These are phyloP conservation scores for Pyropia yezoensis DNA, from an alignment of 23 red algal species.

Conservation along the genomic window DNA sequence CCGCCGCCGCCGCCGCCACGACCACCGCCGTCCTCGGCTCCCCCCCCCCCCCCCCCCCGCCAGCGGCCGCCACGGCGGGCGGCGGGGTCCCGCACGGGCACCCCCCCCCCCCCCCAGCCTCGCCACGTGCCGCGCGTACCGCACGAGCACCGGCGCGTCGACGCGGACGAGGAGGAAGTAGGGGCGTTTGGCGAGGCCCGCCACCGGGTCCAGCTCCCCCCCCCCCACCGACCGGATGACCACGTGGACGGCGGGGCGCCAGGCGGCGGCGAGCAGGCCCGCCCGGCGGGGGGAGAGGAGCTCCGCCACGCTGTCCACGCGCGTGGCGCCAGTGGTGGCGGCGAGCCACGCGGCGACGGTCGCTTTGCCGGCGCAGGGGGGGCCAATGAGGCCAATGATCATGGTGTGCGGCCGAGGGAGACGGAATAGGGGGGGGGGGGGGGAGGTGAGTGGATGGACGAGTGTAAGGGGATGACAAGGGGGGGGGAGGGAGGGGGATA, in stretches of 20 bases:
- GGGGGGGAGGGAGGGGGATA: no score
- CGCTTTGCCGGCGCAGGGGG: conserved; percentile 36
- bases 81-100: not conserved
- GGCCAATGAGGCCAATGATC: conserved; percentile 69
- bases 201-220: not conserved
- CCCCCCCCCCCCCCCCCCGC: no score
- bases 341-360: conserved; percentile 43
- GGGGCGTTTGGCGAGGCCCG: conserved; percentile 49
- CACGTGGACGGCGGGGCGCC: conserved; percentile 1
- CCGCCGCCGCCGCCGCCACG: no score
- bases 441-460: no score
- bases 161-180: conserved; percentile 72
- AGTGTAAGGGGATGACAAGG: no score
- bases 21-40: no score
- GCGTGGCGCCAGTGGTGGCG: conserved; percentile 1
- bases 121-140: conserved; percentile 21
- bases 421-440: no score
- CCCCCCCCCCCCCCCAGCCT: not conserved
- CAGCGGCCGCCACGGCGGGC: not conserved
- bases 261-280: not conserved
- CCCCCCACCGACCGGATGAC: conserved; percentile 3
- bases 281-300: not conserved
- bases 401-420: not conserved
- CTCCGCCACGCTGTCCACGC: conserved; percentile 1
- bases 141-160: conserved; percentile 45